Evolutionary conservation across 225 moss, liverwort and hornwort species (phyloP).

Genomic region (Straminergon stramineum): DNA sequence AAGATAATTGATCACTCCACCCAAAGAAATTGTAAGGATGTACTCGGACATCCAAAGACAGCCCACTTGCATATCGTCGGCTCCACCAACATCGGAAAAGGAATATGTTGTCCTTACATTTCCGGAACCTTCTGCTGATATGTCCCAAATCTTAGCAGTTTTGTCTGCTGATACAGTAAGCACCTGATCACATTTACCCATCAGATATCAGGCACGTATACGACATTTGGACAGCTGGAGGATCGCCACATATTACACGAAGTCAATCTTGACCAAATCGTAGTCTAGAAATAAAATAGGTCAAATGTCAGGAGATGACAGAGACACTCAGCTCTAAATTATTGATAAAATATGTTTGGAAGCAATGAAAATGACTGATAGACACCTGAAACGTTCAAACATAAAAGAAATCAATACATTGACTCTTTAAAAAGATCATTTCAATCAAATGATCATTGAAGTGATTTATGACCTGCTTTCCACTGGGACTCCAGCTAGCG

Average conservation of each 20-base stretch:
- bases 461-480: conserved; percentile 51
- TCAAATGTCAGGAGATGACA: background rate
- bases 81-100: conserved; percentile 50
- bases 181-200: conserved; percentile 36
- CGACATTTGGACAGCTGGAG: background rate
- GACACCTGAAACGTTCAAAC: background rate
- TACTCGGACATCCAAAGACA: conserved; percentile 92
- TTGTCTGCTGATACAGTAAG: conserved; percentile 96
- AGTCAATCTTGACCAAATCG: background rate
- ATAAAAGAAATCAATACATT: background rate
- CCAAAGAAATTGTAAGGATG: conserved; percentile 69
- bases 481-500: conserved; percentile 85
- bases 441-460: background rate
- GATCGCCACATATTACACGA: background rate
- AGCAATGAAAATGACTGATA: background rate
- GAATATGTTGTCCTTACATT: conserved; percentile 52
- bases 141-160: conserved; percentile 91
- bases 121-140: conserved; percentile 54
- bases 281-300: too few relatives aligned
- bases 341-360: background rate
- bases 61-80: conserved; percentile 97
- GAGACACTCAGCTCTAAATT: background rate
- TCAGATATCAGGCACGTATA: conserved; percentile 2
- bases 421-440: background rate
- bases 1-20: conserved; percentile 72